Conservation (phyloP, 129 eudicot species). For the Kitagawia praeruptora region DNA sequence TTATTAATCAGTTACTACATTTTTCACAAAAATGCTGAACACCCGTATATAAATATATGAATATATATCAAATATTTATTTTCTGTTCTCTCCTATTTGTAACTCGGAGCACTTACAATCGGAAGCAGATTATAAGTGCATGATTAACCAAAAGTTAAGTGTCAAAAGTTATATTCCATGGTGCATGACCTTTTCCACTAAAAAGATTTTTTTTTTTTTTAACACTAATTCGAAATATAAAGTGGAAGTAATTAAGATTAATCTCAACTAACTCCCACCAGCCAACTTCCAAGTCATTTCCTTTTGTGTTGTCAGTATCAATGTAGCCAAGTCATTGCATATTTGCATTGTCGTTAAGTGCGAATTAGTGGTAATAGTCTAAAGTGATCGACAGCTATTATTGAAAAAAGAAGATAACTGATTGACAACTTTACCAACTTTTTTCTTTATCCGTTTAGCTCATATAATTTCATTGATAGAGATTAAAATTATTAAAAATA, state of each 20-base stretch:
- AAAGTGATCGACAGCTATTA: neutral
- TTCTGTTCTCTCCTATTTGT: too few relatives aligned
- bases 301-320: neutral
- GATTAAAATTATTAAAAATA: too few relatives aligned
- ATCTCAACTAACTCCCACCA: neutral
- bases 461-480: too few relatives aligned
- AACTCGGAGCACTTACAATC: too few relatives aligned
- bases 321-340: neutral
- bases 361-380: neutral
- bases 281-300: neutral
- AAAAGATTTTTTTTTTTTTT: too few relatives aligned
- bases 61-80: too few relatives aligned
- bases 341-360: neutral
- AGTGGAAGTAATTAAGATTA: neutral
- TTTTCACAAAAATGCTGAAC: too few relatives aligned
- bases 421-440: neutral
- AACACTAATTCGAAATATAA: too few relatives aligned
- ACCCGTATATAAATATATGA: too few relatives aligned
- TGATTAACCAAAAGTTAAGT: neutral
- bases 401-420: neutral
- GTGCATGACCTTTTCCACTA: neutral
- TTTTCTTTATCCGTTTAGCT: too few relatives aligned
- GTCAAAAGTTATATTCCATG: neutral
- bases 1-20: too few relatives aligned
- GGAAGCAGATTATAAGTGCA: too few relatives aligned